Evolutionary conservation across 1,284 basidiomycete species (phyloP), one percentile per base, ranked within the genome.

Genomic region (Cutaneotrichosporon sp.): DNA sequence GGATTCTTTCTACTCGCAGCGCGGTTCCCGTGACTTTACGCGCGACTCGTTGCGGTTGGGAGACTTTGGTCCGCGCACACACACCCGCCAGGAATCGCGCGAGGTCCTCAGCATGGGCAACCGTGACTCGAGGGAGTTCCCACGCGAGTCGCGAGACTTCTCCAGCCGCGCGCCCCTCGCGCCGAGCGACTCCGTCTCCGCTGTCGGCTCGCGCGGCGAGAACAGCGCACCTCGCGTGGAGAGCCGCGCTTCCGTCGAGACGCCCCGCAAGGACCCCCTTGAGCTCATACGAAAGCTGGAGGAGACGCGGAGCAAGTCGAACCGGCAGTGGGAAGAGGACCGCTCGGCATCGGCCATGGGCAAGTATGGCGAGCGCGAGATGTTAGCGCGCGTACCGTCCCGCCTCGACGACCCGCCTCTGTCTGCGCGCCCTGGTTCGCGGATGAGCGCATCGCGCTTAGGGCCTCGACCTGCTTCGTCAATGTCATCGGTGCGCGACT

Each of bases 141-240:
- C 31, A 18, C 55, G 55, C 46, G 45, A 46, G 20, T 57, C 55
- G 22, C 49, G 60, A n/a, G 60, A 62, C 29, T 56, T 62, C 16
- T 38, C 53, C 2, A 42, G 25, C 42, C 53, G 36, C 18, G 53
- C 16, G 4, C 9, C 61, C 20, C 49, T 75, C n/a, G 64, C 66
- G 4, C 76, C 76, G 1, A 69, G 67, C 34, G 76, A 78, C 62
- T 76, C 74, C 3, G 66, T 76, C 8, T 76, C 75, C 2, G 71
- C 67, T 0, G 69, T 75, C 0, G 75, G 74, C 2, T 53, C 47
- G 22, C 58, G 63, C 6, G 49, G 52, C 3, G 68, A 71, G 1
- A 18, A 34, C 45, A 46, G 42, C 31, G 22, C 54, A 11, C 29
- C 54, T 18, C 24, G 59, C 20, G 43, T 46, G 43, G 54, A 46